These are phyloP conservation scores for Asterochloris sp. DNA, from an alignment of 139 green algal genomes.

Conservation along the genomic window DNA sequence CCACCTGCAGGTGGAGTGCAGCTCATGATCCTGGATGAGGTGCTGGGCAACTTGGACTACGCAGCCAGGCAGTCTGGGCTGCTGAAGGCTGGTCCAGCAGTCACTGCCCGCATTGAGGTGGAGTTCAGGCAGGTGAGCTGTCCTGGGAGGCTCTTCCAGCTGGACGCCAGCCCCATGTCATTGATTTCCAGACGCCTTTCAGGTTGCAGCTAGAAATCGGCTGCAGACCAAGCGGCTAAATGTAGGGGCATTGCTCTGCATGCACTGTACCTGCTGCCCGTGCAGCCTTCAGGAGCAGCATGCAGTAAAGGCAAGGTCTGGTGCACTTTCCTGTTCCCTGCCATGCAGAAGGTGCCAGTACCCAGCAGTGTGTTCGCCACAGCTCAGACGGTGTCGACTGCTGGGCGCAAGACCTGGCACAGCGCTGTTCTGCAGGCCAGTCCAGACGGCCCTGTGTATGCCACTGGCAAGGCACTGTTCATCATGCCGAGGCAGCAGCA, in stretches of 20 bases:
- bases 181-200: no score
- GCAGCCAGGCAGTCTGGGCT: slow-evolving; percentile 31
- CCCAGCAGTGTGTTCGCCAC: slow-evolving; percentile 27
- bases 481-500: slow-evolving; percentile 26
- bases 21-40: slow-evolving; percentile 38
- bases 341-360: slow-evolving; percentile 30
- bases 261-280: background rate
- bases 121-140: slow-evolving; percentile 15
- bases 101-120: slow-evolving; percentile 39
- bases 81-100: slow-evolving; percentile 31
- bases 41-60: slow-evolving; percentile 37
- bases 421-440: slow-evolving; percentile 24
- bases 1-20: no score
- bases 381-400: slow-evolving; percentile 23
- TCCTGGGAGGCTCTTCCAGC: no score
- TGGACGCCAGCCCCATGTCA: no score
- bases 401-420: slow-evolving; percentile 49
- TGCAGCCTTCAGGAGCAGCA: background rate
- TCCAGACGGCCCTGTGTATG: slow-evolving; percentile 36
- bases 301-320: background rate
- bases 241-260: background rate
- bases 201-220: no score
- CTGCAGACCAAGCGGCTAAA: no score
- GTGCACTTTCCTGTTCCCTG: background rate
- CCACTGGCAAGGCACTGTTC: slow-evolving; percentile 35